Percentiles rank a stretch among this genome's conserved stretches.
Conservation (phyloP, 2,329 filamentous ascomycete genomes). For the Phyllosticta citrichinensis region DNA sequence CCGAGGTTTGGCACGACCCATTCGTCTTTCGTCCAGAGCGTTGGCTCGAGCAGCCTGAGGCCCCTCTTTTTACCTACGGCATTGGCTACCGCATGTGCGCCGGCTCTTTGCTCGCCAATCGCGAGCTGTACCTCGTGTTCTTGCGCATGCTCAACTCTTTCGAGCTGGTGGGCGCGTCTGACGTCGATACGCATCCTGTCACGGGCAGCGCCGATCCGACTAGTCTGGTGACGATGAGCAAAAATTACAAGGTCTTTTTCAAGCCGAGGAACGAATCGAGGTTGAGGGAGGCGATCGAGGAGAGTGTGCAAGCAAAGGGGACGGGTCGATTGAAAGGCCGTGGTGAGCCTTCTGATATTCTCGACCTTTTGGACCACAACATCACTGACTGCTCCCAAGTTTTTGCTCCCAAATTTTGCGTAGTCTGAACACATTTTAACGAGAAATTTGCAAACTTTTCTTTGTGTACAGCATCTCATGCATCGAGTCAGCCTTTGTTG, state of each 20-base stretch:
- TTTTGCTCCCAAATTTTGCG: too few species aligned
- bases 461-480: too few species aligned
- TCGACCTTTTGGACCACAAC: too few species aligned
- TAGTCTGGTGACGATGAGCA: conserved; percentile 52
- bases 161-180: conserved; percentile 43
- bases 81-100: conserved; percentile 60
- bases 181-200: conserved; percentile 49
- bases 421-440: too few species aligned
- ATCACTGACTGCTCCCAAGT: too few species aligned
- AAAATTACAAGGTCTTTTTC: conserved; percentile 48
- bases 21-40: conserved; percentile 51
- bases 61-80: conserved; percentile 55
- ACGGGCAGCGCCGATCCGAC: conserved; percentile 51
- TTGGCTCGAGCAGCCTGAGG: conserved; percentile 54
- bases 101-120: conserved; percentile 51
- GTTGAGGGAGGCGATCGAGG: conserved; percentile 32
- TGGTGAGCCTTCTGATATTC: too few species aligned
- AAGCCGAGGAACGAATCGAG: conserved; percentile 42
- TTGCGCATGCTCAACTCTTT: conserved; percentile 54
- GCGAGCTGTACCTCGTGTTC: conserved; percentile 55
- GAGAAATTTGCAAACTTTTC: too few species aligned
- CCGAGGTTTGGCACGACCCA: conserved; percentile 48
- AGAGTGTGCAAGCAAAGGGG: not conserved
- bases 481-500: too few species aligned
- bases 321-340: conserved; percentile 3